A percentile compares a stretch with the other conserved stretches of the same genome.
phyloP scores from a whole-genome alignment of 148 eudicot species.

The Fagopyrum esculentum region DNA sequence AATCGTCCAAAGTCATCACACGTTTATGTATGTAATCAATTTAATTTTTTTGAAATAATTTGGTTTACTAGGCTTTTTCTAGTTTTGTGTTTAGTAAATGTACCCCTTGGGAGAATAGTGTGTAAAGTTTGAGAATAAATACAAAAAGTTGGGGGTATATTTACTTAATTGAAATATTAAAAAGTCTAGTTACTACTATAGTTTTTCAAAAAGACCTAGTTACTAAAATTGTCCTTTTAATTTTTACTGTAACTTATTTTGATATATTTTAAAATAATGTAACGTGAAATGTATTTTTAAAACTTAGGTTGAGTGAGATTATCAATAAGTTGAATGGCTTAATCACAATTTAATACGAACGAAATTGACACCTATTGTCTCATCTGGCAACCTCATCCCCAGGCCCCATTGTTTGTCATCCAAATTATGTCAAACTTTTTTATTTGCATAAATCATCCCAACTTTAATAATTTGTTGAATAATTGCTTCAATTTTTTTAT shows the following conservation, averaged over 20 bases:
- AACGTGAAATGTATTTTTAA: not conserved
- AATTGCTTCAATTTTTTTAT: not conserved
- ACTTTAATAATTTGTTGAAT: not conserved
- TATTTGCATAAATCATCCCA: not conserved
- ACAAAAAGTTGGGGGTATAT: no score
- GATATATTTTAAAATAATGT: not conserved
- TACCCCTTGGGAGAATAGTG: no score
- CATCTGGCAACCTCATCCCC: slow-evolving; percentile 7
- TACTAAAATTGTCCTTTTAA: no score
- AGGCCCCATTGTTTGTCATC: not conserved
- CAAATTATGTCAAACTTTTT: not conserved
- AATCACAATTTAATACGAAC: not conserved
- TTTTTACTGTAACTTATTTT: not conserved
- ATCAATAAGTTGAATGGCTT: not conserved
- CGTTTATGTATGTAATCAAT: not conserved
- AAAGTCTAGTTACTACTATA: no score
- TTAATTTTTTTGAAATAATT: no score
- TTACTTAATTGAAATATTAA: no score
- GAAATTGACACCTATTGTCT: slow-evolving; percentile 3
- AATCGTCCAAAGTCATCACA: not conserved
- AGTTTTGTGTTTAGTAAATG: no score
- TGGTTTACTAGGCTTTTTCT: no score
- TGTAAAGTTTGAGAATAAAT: no score
- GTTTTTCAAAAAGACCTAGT: no score
- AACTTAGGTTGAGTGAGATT: not conserved